Base-by-base conservation (phyloP, 352 stramenopile species). In the Globisporangium abappressorium region DNA sequence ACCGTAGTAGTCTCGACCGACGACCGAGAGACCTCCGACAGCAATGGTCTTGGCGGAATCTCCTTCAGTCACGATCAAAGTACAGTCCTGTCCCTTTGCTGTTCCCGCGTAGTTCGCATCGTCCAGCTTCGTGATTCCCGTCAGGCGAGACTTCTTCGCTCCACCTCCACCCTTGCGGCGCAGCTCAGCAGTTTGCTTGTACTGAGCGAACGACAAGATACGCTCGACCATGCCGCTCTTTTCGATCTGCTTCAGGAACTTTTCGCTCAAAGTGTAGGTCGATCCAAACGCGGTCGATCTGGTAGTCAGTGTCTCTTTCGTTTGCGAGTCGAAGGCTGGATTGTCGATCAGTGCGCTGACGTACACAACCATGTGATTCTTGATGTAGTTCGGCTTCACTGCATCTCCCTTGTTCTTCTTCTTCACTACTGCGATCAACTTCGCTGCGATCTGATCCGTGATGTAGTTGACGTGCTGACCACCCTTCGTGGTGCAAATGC, bases 61-160 rank as follows among this genome's bases (percentile, higher is more conserved):
- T 75, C 98, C 98, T 87, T 99, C 98, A 2, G 98, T 99, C 20
- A 99, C 75, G 69, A 99, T 99, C n/a, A 99, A 73, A 3, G 98
- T 99, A 72, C 98, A 99, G 33, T 98, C 70, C 59, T 91, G 80
- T 30, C 81, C 84, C 57, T 96, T 92, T 22, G 94, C 85, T 15
- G 82, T 95, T 38, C 97, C 98, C 34, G 98, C 97, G 47, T 93
- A 75, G 74, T 99, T 99, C 0, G 98, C 98, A 75, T 99, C 98
- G 66, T 99, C 97, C 3, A 99, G 82, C 75, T 99, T 99, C 1
- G 96, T 86, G 49, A 99, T 94, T 75, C 90, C 92, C 0, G 83
- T 91, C 1, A 98, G 71, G 70, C 90, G 87, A 70, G 89, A 73
- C 65, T 92, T 92, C 78, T 98, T 91, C 6, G 80, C 81, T 62